Conservation (phyloP, 306 rosid species). For the Sicyos edulis region DNA sequence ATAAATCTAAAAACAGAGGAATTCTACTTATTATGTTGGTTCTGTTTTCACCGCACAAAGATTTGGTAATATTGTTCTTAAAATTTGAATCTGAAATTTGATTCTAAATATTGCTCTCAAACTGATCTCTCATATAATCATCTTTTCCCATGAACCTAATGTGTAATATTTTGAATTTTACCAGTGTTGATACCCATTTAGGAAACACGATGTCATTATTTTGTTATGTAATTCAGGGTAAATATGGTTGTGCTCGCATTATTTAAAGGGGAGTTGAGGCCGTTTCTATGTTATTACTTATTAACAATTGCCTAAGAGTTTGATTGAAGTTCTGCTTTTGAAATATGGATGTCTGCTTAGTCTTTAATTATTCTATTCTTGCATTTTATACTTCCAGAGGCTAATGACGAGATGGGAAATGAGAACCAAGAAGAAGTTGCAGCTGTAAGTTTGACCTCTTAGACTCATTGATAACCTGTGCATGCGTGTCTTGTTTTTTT, state of each 20-base stretch:
- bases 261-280: neutral
- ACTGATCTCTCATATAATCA: neutral
- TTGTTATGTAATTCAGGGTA: neutral
- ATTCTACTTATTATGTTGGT: neutral
- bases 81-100: neutral
- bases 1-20: neutral
- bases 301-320: neutral
- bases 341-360: neutral
- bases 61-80: neutral
- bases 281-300: neutral
- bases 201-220: neutral
- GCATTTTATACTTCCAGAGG: constrained; percentile 35
- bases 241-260: neutral
- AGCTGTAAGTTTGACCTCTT: constrained; percentile 44
- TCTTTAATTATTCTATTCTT: neutral
- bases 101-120: neutral
- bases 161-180: neutral
- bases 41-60: too few relatives aligned
- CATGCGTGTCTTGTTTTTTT: neutral
- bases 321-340: neutral
- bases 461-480: constrained; percentile 12
- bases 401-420: constrained; percentile 18
- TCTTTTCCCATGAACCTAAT: neutral
- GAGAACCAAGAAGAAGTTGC: constrained; percentile 27
- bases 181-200: neutral